A percentile compares a stretch with the other conserved stretches of the same genome.
These are phyloP conservation scores for Boletus sp. DNA, from an alignment of 1,284 basidiomycete genomes.

Conservation along the genomic window DNA sequence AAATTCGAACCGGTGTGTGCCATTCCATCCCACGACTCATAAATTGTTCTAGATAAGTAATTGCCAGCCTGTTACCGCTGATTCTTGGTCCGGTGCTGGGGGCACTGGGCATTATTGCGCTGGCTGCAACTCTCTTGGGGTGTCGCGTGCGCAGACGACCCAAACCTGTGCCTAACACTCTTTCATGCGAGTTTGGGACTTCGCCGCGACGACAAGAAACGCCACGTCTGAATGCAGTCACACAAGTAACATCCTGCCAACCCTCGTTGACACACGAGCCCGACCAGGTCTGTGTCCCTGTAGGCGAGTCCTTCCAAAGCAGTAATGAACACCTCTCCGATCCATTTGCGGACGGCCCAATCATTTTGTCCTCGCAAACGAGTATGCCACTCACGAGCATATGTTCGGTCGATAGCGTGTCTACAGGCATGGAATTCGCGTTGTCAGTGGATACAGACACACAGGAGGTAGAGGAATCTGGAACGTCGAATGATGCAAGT, in stretches of 20 bases:
- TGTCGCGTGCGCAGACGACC: conserved; percentile 3
- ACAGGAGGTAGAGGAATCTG: background rate
- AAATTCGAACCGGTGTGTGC: conserved; percentile 12
- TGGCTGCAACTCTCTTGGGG: conserved; percentile 8
- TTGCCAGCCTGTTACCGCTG: conserved; percentile 5
- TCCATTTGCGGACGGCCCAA: conserved; percentile 17
- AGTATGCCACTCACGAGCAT: conserved; percentile 3
- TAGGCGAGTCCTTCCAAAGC: conserved; percentile 13
- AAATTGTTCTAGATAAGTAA: conserved; percentile 3
- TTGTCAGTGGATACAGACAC: background rate
- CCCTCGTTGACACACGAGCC: background rate
- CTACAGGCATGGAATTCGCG: conserved; percentile 7
- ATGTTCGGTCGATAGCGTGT: conserved; percentile 13
- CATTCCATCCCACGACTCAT: background rate
- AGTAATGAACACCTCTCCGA: conserved; percentile 12
- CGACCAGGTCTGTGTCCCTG: conserved; percentile 1
- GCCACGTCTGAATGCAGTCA: background rate
- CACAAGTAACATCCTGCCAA: background rate
- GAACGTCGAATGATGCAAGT: conserved; percentile 1
- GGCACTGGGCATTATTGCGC: conserved; percentile 3
- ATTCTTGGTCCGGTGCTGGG: conserved; percentile 15
- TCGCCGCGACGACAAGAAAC: background rate
- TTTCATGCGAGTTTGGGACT: background rate
- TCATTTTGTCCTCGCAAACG: conserved; percentile 13
- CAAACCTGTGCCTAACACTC: background rate